Evolutionary conservation across 192 early-diverging fungal species (phyloP), one percentile per base, ranked within the genome.

Genomic region (Polychytrium aggregatum): DNA sequence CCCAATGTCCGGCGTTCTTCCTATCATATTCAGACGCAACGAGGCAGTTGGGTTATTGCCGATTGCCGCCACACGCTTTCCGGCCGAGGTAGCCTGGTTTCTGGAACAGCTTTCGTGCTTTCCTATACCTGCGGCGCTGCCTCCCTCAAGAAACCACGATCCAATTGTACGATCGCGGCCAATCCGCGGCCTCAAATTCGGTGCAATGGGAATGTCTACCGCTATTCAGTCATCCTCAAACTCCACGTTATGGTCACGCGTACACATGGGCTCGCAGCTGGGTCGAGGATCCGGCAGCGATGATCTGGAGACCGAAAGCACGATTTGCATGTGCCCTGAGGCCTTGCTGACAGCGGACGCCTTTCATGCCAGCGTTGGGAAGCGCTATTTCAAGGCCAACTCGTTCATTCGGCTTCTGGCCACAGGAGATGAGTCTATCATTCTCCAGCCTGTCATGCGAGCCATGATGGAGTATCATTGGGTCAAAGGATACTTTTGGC

Each of bases 401-500:
- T 63, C 55, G 44, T 62, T 67, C 46, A 62, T 67, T 51, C 45
- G 65, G n/a, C 38, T 67, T 17, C 51, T 67, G 8, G 60, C 50
- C 18, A 62, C 56, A 37, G 65, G 61, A 37, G 48, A 67, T 35
- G 55, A 62, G 34, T 51, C 55, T 27, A 67, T 68, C 25, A 63
- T 63, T 33, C 44, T 68, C 11, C 60, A 59, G 21, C 60, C 66
- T 10, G 49, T 59, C 13, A 59, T 68, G 53, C 52, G 59, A 38
- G 58, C 66, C 11, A 42, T 68, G 45, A 68, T 68, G 66, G 66
- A 68, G 42, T 68, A 63, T 38, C 66, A 68, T 38, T 68, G 66
- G 66, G 33, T 49, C 1, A 37, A 54, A 21, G 66, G 66, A 3
- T 48, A 54, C 20, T 68, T 68, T 53, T 63, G 66, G 60, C 38